Evolutionary conservation across 1,284 basidiomycete genomes (phyloP).

Genomic region (Irpex sp.): DNA sequence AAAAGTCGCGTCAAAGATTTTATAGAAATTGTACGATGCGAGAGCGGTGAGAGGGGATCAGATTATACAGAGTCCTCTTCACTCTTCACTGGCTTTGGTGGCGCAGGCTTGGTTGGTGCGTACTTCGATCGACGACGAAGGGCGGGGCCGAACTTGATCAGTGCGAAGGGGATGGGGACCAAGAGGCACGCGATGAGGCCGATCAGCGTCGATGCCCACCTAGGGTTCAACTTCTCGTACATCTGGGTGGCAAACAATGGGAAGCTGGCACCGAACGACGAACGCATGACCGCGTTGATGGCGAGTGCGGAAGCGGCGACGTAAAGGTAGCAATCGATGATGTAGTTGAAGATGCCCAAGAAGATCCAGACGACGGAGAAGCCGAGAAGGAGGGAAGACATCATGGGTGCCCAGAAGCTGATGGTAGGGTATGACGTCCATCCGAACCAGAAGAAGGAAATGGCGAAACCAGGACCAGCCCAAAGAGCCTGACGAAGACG

Average conservation of each 20-base stretch:
- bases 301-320: conserved; percentile 37
- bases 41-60: background rate
- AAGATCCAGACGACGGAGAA: conserved; percentile 28
- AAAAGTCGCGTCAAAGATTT: background rate
- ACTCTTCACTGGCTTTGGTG: conserved; percentile 15
- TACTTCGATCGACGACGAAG: conserved; percentile 28
- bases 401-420: conserved; percentile 30
- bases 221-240: conserved; percentile 30
- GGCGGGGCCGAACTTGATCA: conserved; percentile 28
- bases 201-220: conserved; percentile 32
- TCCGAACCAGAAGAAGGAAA: conserved; percentile 43
- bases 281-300: conserved; percentile 33
- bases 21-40: background rate
- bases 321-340: conserved; percentile 36
- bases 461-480: conserved; percentile 38
- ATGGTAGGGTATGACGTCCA: conserved; percentile 38
- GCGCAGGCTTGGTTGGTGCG: conserved; percentile 20
- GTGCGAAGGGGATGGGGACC: conserved; percentile 34
- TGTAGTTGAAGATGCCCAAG: conserved; percentile 35
- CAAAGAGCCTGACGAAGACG: conserved; percentile 40
- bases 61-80: conserved; percentile 13
- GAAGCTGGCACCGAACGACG: conserved; percentile 34
- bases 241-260: conserved; percentile 36
- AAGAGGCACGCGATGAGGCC: conserved; percentile 27
- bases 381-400: conserved; percentile 26